Evolutionary conservation across 495 filamentous ascomycete species (phyloP).

Genomic region (Penicillium waksmanii): DNA sequence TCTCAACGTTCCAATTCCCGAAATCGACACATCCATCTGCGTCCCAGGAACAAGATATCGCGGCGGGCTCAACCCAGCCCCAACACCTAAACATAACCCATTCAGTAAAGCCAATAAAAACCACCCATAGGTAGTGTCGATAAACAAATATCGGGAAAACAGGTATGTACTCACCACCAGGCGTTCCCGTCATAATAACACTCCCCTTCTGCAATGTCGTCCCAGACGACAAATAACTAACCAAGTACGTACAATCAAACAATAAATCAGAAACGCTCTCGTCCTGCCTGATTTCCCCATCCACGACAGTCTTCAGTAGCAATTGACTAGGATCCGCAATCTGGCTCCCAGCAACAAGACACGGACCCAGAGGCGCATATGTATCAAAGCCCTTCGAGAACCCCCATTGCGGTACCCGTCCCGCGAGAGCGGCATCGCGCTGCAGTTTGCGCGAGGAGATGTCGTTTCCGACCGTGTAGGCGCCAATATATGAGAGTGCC

Average conservation of each 20-base stretch:
- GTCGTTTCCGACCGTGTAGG: constrained; percentile 55
- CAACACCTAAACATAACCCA: constrained; percentile 28
- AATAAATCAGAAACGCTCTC: constrained; percentile 69
- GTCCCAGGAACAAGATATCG: constrained; percentile 41
- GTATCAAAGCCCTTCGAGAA: constrained; percentile 78
- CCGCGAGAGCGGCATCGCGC: constrained; percentile 50
- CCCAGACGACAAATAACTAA: constrained; percentile 69
- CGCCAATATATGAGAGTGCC: constrained; percentile 52
- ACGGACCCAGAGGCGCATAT: constrained; percentile 72
- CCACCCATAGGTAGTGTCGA: too few species aligned
- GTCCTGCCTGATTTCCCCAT: constrained; percentile 67
- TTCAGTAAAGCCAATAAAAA: not conserved
- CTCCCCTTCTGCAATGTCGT: constrained; percentile 75
- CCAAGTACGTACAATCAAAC: constrained; percentile 67
- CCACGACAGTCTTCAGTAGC: constrained; percentile 61
- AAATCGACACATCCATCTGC: constrained; percentile 42
- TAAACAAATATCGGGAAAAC: not conserved
- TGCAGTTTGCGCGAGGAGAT: constrained; percentile 53
- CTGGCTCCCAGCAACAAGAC: constrained; percentile 31
- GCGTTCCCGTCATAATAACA: constrained; percentile 76
- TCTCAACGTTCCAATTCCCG: constrained; percentile 39
- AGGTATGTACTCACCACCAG: constrained; percentile 30
- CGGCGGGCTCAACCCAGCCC: constrained; percentile 36
- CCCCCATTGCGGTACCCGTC: constrained; percentile 72
- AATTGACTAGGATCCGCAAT: constrained; percentile 59